phyloP scores from a whole-genome alignment of 2,329 filamentous ascomycete genomes.

The Madurella mycetomatis region DNA sequence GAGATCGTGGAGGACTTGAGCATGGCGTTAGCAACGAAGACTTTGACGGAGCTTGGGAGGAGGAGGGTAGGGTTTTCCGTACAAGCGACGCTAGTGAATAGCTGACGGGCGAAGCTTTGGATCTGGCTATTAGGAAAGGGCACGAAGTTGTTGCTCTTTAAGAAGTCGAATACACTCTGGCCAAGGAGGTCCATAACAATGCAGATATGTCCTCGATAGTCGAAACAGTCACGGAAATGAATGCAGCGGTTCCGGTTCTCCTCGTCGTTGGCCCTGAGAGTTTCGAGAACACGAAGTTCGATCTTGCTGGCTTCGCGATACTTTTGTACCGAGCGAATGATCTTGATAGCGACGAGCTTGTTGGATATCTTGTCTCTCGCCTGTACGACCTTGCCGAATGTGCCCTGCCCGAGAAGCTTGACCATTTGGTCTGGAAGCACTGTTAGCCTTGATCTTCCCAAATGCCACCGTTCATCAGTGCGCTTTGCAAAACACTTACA shows the following conservation, averaged over 20 bases:
- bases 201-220: slow-evolving; percentile 96
- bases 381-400: slow-evolving; percentile 96
- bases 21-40: slow-evolving; percentile 24
- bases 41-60: not conserved
- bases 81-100: slow-evolving; percentile 98
- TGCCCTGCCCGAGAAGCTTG: slow-evolving; percentile 89
- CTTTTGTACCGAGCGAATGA: slow-evolving; percentile 96
- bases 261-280: slow-evolving; percentile 83
- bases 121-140: slow-evolving; percentile 99
- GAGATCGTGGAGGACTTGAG: slow-evolving; percentile 82
- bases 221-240: slow-evolving; percentile 92
- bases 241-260: slow-evolving; percentile 95
- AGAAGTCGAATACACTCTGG: slow-evolving; percentile 96
- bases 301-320: slow-evolving; percentile 95
- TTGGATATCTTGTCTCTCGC: slow-evolving; percentile 75
- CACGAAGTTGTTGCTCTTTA: slow-evolving; percentile 92
- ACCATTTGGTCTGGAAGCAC: slow-evolving; percentile 69
- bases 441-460: slow-evolving; percentile 8
- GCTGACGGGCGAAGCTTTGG: slow-evolving; percentile 89
- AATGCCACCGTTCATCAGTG: not conserved
- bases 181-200: slow-evolving; percentile 73
- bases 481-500: slow-evolving; percentile 56
- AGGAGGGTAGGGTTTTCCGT: slow-evolving; percentile 40
- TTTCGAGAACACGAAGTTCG: slow-evolving; percentile 87
- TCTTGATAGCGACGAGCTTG: slow-evolving; percentile 87